These are phyloP conservation scores for Sambucus nigra DNA, from an alignment of 129 eudicot species.

Conservation along the genomic window DNA sequence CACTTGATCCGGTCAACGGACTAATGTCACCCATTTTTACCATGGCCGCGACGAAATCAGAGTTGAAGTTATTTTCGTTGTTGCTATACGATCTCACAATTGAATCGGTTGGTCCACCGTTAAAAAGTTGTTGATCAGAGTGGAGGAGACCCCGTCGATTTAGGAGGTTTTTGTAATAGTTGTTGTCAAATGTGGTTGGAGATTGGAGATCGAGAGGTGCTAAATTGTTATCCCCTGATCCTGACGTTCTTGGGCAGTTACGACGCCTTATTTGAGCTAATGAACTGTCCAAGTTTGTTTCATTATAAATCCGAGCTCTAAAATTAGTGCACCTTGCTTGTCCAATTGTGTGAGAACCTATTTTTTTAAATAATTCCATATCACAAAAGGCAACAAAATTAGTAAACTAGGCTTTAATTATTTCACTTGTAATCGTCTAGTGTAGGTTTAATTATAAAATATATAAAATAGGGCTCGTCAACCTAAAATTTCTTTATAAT, in stretches of 20 bases:
- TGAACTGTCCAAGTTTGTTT: conserved; percentile 56
- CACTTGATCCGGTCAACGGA: conserved; percentile 36
- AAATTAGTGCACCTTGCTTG: conserved; percentile 76
- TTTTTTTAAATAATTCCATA: no score
- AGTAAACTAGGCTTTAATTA: no score
- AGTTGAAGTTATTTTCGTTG: conserved; percentile 2
- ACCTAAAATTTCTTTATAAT: no score
- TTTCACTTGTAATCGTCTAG: no score
- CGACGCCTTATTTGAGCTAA: conserved; percentile 19
- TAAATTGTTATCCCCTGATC: conserved; percentile 36
- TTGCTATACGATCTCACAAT: conserved; percentile 23
- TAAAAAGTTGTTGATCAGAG: conserved; percentile 45
- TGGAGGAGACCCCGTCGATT: conserved; percentile 30
- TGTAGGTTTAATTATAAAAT: no score
- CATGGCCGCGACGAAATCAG: conserved; percentile 36
- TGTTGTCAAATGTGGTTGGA: conserved; percentile 30
- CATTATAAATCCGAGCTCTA: conserved; percentile 70
- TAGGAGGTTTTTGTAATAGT: conserved; percentile 31
- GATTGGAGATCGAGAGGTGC: conserved; percentile 37
- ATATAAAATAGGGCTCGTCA: no score
- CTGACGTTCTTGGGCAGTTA: conserved; percentile 23
- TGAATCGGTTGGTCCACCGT: conserved; percentile 33
- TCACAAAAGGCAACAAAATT: no score
- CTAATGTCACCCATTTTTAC: conserved; percentile 40
- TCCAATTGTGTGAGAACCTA: conserved; percentile 81